phyloP scores from a whole-genome alignment of 208 protist genomes.

The Novymonas esmeraldas region DNA sequence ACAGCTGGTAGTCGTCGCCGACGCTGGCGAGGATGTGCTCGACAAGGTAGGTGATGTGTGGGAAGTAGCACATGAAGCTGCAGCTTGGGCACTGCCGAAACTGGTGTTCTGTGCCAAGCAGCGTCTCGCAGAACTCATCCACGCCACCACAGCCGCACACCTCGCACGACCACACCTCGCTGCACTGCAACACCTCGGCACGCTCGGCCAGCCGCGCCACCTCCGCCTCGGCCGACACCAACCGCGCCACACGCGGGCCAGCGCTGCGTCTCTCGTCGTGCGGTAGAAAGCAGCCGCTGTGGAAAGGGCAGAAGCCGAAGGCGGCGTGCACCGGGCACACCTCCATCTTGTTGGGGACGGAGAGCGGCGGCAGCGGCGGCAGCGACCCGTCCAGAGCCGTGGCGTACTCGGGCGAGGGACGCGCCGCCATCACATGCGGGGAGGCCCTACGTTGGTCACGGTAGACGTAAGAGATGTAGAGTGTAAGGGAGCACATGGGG shows the following conservation, averaged over 20 bases:
- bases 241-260: constrained; percentile 32
- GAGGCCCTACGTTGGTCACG: constrained; percentile 78
- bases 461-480: constrained; percentile 71
- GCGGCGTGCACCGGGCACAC: constrained; percentile 69
- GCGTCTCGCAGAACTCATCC: constrained; percentile 46
- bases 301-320: constrained; percentile 87
- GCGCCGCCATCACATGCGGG: constrained; percentile 70
- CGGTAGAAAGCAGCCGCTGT: constrained; percentile 70
- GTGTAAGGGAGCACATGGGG: constrained; percentile 71
- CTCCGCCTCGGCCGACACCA: constrained; percentile 47
- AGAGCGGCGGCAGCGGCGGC: constrained; percentile 46
- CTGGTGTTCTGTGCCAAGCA: constrained; percentile 71
- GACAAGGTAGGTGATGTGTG: constrained; percentile 82
- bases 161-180: constrained; percentile 68
- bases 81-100: constrained; percentile 82
- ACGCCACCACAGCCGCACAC: constrained; percentile 79
- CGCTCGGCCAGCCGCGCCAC: constrained; percentile 55
- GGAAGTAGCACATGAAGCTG: constrained; percentile 83
- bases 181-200: constrained; percentile 37
- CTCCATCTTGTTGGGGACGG: constrained; percentile 17
- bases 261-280: constrained; percentile 42
- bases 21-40: constrained; percentile 52
- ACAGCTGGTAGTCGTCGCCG: constrained; percentile 88
- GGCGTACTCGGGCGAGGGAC: constrained; percentile 63
- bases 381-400: constrained; percentile 32